A percentile compares a stretch with the other conserved stretches of the same genome.
These are phyloP conservation scores for Terana coerulea DNA, from an alignment of 768 basidiomycete species.

Conservation along the genomic window DNA sequence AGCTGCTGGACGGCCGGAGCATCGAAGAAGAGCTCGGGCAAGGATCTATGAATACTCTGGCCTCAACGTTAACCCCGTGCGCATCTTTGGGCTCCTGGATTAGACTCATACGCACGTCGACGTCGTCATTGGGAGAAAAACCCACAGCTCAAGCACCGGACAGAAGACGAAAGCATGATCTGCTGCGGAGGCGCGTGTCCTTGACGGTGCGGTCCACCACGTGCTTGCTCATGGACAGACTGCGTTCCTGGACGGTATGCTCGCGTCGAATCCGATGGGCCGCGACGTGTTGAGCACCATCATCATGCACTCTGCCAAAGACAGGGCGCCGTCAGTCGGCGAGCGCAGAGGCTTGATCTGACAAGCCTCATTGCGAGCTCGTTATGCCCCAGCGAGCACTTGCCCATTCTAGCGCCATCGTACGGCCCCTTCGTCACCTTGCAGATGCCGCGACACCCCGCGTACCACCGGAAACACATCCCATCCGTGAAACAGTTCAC, in stretches of 20 bases:
- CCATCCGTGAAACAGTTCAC: slow-evolving; percentile 92
- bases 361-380: slow-evolving; percentile 5
- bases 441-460: slow-evolving; percentile 63
- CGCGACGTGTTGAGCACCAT: slow-evolving; percentile 68
- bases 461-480: slow-evolving; percentile 92
- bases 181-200: slow-evolving; percentile 59
- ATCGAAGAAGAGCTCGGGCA: too few species aligned
- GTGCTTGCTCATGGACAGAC: slow-evolving; percentile 90
- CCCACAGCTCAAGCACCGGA: slow-evolving; percentile 34
- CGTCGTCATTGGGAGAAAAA: slow-evolving; percentile 76
- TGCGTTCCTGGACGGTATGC: slow-evolving; percentile 79
- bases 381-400: slow-evolving; percentile 6
- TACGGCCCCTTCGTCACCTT: slow-evolving; percentile 37
- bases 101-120: slow-evolving; percentile 87
- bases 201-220: slow-evolving; percentile 80
- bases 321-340: slow-evolving; percentile 21
- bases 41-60: too few species aligned
- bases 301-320: slow-evolving; percentile 38
- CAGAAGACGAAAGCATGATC: slow-evolving; percentile 68
- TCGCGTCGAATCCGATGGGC: slow-evolving; percentile 57
- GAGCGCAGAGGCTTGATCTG: slow-evolving; percentile 18
- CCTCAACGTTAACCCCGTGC: slow-evolving; percentile 86
- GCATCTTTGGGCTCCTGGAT: slow-evolving; percentile 89
- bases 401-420: slow-evolving; percentile 24
- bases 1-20: too few species aligned